A percentile compares a stretch with the other conserved stretches of the same genome.
phyloP scores from a whole-genome alignment of 768 basidiomycete species.

The Thelephora aurantiotincta region DNA sequence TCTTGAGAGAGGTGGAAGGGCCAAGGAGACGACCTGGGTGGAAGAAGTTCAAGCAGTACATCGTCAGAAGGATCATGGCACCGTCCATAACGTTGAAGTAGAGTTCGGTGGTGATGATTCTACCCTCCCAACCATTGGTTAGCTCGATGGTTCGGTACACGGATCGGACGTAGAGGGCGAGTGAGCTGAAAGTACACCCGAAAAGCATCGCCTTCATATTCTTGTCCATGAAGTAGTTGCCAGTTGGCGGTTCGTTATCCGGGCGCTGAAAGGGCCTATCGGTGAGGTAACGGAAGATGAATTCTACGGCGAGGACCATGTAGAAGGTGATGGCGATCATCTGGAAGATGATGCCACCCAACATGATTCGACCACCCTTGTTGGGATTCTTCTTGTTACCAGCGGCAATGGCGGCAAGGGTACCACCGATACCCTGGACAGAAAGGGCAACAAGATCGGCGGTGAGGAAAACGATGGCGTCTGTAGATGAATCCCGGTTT shows the following conservation, averaged over 20 bases:
- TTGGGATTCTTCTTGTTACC: conserved; percentile 6
- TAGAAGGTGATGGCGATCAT: conserved; percentile 31
- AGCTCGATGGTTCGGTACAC: conserved; percentile 41
- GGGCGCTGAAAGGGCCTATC: conserved; percentile 19
- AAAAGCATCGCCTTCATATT: conserved; percentile 14
- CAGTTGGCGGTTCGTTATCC: background rate
- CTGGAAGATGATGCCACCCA: conserved; percentile 47
- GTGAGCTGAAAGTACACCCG: conserved; percentile 13
- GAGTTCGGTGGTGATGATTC: conserved; percentile 32
- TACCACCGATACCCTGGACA: conserved; percentile 27
- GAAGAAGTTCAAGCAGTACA: conserved; percentile 18
- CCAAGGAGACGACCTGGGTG: conserved; percentile 19
- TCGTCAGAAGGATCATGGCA: conserved; percentile 18
- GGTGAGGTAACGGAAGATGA: conserved; percentile 25
- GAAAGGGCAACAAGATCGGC: conserved; percentile 24
- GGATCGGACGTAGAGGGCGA: conserved; percentile 18
- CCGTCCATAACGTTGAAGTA: conserved; percentile 18
- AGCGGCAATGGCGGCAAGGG: conserved; percentile 11
- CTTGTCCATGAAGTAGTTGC: conserved; percentile 6
- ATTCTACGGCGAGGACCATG: conserved; percentile 27
- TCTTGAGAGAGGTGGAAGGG: background rate
- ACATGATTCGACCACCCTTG: conserved; percentile 1
- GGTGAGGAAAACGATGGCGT: background rate
- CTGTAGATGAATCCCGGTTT: too few relatives aligned
- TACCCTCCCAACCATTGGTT: conserved; percentile 34